Evolutionary conservation across 768 basidiomycete species (phyloP), one percentile per base, ranked within the genome.

Genomic region (Phylloporus sp.): DNA sequence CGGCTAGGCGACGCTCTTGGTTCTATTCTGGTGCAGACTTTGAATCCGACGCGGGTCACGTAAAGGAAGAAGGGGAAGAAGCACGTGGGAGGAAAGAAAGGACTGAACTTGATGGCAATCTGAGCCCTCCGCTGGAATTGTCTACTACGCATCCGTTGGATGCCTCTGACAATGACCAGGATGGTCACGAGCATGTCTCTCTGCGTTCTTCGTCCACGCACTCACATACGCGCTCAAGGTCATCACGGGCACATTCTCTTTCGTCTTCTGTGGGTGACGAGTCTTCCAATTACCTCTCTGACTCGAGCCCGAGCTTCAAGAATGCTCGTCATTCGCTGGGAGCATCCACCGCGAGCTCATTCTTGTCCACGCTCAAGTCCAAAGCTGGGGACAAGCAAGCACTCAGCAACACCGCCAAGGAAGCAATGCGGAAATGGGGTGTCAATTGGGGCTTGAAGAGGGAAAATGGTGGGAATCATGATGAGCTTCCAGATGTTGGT

Each of bases 371-470:
- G 22, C 76, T 91, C 47, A 88, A 87, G 64, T 82, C 89, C 6
- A 86, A 85, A 38, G 81, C 85, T 0, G 73, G 71, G 22, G 94
- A 95, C 68, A 95, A 92, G 64, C 88, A 94, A 66, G 88, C 89
- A 7, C 72, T 95, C 39, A 85, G 84, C 56, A 86, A 88, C 59
- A 82, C 88, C 0, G 90, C 93, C 12, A 88, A 86, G 65, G 95
- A 97, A 63, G 80, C 88, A 9, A 86, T 97, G 77, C 84, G 86
- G 53, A 95, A 95, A 65, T 95, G 92, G 92, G 85, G 92, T 22
- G 85, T 84, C 24, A 91, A 83, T 52, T 94, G 91, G 86, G 74
- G 80, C 12, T 61, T 83, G 66, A 82, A 78, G 71, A 85, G 80
- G 66, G 82, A 85, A 50, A 66, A 53, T 41, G 67, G 57, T 47